These are phyloP conservation scores for Cladophialophora exuberans DNA, from an alignment of 2,329 filamentous ascomycete genomes.

Conservation along the genomic window DNA sequence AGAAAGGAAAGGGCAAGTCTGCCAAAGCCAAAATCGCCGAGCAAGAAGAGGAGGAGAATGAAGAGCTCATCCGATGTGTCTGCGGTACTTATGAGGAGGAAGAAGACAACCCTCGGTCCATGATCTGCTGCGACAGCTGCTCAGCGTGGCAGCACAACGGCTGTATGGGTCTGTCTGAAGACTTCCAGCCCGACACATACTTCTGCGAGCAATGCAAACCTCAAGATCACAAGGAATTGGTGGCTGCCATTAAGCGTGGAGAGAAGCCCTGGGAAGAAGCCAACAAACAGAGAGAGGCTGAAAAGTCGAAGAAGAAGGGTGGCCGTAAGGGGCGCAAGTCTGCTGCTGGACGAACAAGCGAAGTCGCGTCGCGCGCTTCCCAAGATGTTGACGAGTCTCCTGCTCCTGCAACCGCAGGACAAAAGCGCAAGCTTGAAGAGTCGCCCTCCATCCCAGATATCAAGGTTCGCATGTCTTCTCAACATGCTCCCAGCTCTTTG, in stretches of 20 bases:
- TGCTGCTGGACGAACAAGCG: conserved; percentile 66
- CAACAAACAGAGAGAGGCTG: conserved; percentile 65
- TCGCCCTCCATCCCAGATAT: conserved; percentile 34
- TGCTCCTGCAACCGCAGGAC: conserved; percentile 34
- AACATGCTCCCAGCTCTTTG: not conserved
- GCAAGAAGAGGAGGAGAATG: conserved; percentile 56
- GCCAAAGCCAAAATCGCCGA: conserved; percentile 52
- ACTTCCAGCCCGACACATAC: conserved; percentile 78
- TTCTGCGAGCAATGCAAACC: conserved; percentile 91
- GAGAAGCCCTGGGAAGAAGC: conserved; percentile 84
- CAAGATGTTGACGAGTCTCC: conserved; percentile 40
- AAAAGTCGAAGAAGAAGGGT: conserved; percentile 60
- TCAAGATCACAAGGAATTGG: conserved; percentile 76
- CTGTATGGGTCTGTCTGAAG: conserved; percentile 84
- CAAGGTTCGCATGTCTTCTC: conserved; percentile 22
- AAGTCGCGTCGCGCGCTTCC: conserved; percentile 55
- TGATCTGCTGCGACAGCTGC: conserved; percentile 95
- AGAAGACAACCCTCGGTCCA: conserved; percentile 82
- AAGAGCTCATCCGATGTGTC: conserved; percentile 87
- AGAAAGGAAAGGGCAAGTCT: conserved; percentile 51
- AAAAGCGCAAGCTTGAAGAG: conserved; percentile 51
- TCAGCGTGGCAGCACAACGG: conserved; percentile 97
- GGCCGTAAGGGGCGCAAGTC: conserved; percentile 64
- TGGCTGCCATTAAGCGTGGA: conserved; percentile 76
- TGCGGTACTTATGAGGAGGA: conserved; percentile 86